Percentiles rank a stretch among this genome's conserved stretches.
Evolutionary conservation across 306 rosid genomes (phyloP).

Genomic region (Cercis canadensis): DNA sequence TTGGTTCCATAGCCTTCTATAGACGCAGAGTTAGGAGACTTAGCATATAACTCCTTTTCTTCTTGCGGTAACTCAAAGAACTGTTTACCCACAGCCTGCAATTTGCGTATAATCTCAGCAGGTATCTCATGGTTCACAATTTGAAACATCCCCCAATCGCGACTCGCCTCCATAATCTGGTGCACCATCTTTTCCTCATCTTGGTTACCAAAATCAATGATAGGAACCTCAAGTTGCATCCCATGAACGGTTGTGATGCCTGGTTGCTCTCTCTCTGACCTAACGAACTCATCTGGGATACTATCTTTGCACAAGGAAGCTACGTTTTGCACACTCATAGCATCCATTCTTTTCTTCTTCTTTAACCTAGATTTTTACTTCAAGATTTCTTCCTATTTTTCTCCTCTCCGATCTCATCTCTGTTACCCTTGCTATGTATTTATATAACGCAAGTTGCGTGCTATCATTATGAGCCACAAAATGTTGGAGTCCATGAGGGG

Average conservation of each 20-base stretch:
- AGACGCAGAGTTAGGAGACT: conserved; percentile 25
- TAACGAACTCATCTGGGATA: conserved; percentile 51
- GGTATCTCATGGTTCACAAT: conserved; percentile 65
- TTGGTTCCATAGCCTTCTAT: conserved; percentile 65
- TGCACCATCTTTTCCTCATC: conserved; percentile 38
- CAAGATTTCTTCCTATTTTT: too few relatives aligned
- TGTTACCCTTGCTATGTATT: too few relatives aligned
- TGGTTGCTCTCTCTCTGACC: conserved; percentile 56
- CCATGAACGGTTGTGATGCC: conserved; percentile 59
- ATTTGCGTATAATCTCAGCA: conserved; percentile 31
- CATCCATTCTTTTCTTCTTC: too few relatives aligned
- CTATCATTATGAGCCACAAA: too few relatives aligned
- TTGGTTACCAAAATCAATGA: conserved; percentile 48
- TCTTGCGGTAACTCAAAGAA: conserved; percentile 56
- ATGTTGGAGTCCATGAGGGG: too few relatives aligned
- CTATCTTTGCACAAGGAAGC: conserved; percentile 38
- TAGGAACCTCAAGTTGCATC: conserved; percentile 42
- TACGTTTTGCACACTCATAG: conserved; percentile 51
- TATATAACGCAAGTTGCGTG: too few relatives aligned
- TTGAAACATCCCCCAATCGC: conserved; percentile 69
- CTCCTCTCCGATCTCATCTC: too few relatives aligned
- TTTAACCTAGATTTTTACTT: too few relatives aligned
- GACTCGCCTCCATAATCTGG: conserved; percentile 43
- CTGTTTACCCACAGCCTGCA: conserved; percentile 52
- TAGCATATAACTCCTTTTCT: conserved; percentile 60